These are phyloP conservation scores for Cenococcum geophilum DNA, from an alignment of 495 filamentous ascomycete genomes.

Conservation along the genomic window DNA sequence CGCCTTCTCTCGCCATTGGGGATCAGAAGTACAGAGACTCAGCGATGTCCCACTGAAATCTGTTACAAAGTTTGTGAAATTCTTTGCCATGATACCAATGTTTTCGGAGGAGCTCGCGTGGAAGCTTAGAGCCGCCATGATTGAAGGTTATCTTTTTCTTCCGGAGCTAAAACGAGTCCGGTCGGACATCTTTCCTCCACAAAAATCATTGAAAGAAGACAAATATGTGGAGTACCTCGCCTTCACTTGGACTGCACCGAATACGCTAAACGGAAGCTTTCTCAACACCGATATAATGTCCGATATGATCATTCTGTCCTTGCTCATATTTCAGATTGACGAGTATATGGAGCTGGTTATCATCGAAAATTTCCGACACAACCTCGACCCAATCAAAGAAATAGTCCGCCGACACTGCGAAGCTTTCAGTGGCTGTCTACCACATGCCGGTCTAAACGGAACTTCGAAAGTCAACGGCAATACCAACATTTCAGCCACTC, in stretches of 20 bases:
- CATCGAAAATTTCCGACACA: slow-evolving; percentile 17
- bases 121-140: slow-evolving; percentile 18
- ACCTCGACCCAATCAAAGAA: not conserved
- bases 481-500: too few species aligned
- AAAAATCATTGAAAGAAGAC: slow-evolving; percentile 16
- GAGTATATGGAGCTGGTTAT: slow-evolving; percentile 23
- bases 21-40: slow-evolving; percentile 6
- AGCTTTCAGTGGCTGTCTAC: too few species aligned
- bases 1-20: not conserved
- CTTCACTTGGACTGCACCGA: slow-evolving; percentile 21
- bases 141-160: slow-evolving; percentile 14
- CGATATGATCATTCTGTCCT: slow-evolving; percentile 25
- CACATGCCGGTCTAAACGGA: not conserved
- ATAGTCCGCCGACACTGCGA: too few species aligned
- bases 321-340: slow-evolving; percentile 25
- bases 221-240: slow-evolving; percentile 27
- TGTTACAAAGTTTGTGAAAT: slow-evolving; percentile 10
- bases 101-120: slow-evolving; percentile 13
- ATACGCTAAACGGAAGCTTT: slow-evolving; percentile 15
- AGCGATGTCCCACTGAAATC: too few species aligned
- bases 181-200: slow-evolving; percentile 20
- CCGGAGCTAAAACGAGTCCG: slow-evolving; percentile 11
- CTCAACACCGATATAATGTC: slow-evolving; percentile 18
- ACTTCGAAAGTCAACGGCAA: not conserved
- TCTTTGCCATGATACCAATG: slow-evolving; percentile 14